phyloP scores from a whole-genome alignment of 2,329 filamentous ascomycete species.

The Xylaria sp. region DNA sequence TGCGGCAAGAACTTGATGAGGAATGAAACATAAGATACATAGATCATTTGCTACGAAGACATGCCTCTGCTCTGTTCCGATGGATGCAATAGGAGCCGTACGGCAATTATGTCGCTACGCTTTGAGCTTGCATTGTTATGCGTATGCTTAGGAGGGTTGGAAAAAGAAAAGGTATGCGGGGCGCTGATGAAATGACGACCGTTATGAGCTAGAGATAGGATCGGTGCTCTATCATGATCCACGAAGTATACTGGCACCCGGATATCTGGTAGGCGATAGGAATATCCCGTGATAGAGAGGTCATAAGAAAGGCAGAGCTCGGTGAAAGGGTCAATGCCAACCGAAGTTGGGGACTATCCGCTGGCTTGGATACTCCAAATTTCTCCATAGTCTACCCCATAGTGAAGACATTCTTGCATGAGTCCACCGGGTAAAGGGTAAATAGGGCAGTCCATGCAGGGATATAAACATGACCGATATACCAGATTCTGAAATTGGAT shows the following conservation, averaged over 20 bases:
- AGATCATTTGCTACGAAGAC: not conserved
- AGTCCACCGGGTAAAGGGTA: constrained; percentile 16
- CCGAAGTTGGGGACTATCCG: constrained; percentile 23
- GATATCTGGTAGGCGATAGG: not conserved
- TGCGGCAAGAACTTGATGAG: constrained; percentile 62
- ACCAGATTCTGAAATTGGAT: constrained; percentile 1
- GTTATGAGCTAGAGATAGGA: not conserved
- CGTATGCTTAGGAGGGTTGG: not conserved
- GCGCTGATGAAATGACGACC: not conserved
- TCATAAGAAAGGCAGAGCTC: constrained; percentile 15
- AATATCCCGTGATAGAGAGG: not conserved
- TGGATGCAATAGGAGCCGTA: not conserved
- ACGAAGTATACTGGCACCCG: not conserved
- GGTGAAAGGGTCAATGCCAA: constrained; percentile 29
- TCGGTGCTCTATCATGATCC: not conserved
- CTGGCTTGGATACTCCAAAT: constrained; percentile 25
- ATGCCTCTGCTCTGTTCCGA: not conserved
- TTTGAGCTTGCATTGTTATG: not conserved
- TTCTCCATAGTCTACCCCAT: constrained; percentile 26
- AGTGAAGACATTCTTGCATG: not conserved
- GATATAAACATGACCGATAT: constrained; percentile 20
- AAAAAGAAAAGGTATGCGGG: not conserved
- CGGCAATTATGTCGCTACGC: not conserved
- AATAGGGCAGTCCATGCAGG: constrained; percentile 19
- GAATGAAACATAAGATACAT: constrained; percentile 46